Evolutionary conservation across 2,329 filamentous ascomycete species (phyloP).

Genomic region (Didymella lethalis): DNA sequence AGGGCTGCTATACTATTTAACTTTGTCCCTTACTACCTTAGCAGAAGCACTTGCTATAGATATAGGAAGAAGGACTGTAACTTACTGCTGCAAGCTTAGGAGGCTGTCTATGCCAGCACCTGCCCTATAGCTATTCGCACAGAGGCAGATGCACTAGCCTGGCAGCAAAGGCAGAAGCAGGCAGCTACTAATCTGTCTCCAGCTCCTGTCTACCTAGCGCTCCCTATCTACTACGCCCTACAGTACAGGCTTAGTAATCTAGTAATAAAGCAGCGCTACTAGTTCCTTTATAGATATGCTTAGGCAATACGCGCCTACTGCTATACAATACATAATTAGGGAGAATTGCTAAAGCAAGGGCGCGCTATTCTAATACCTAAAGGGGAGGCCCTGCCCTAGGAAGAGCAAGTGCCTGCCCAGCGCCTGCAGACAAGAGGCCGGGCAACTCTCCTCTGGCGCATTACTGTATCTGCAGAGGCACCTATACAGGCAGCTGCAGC

Average conservation of each 20-base stretch:
- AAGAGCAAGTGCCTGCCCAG: background rate
- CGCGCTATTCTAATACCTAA: background rate
- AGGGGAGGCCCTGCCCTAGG: background rate
- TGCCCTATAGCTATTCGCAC: background rate
- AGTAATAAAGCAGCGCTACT: background rate
- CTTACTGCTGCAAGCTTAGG: background rate
- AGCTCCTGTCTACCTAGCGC: background rate
- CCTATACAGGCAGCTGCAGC: background rate
- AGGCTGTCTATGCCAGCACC: background rate
- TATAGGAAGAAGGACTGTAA: background rate
- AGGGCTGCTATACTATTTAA: background rate
- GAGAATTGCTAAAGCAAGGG: background rate
- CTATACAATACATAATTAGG: background rate
- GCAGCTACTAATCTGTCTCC: background rate
- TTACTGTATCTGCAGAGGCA: background rate
- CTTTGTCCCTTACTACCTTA: background rate
- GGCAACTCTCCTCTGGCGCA: background rate
- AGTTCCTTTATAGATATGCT: background rate
- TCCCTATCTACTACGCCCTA: background rate
- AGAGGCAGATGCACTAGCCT: background rate
- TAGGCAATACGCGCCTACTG: background rate
- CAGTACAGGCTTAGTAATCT: background rate
- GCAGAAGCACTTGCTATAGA: background rate
- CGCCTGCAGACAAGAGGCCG: background rate
- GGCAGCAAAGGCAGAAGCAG: background rate